phyloP scores from a whole-genome alignment of 345 rosid species.

The Psidium friedrichsthalianum region DNA sequence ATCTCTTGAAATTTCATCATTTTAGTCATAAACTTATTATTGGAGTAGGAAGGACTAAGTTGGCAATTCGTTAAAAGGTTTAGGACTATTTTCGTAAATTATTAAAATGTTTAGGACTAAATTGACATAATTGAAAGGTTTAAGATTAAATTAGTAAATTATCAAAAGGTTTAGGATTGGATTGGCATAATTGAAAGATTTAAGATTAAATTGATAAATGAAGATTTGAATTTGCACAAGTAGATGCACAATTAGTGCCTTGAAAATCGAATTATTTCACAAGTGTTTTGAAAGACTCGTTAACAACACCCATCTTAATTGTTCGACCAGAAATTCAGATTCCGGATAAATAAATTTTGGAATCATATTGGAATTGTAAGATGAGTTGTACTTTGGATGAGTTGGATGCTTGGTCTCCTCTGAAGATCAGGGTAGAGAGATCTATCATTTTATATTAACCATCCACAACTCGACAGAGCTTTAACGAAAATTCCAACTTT shows the following conservation, averaged over 20 bases:
- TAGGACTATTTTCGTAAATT: no score
- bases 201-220: no score
- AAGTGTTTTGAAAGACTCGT: rapidly evolving
- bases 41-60: no score
- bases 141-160: no score
- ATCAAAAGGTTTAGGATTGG: no score
- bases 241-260: not conserved
- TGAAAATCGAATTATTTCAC: not conserved
- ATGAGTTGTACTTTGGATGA: not conserved
- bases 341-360: not conserved
- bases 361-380: not conserved
- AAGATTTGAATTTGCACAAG: no score
- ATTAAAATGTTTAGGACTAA: no score
- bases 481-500: not conserved
- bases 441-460: not conserved
- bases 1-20: no score
- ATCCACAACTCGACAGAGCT: not conserved
- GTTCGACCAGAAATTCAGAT: not conserved
- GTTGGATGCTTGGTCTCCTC: not conserved
- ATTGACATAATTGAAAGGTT: no score
- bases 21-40: no score
- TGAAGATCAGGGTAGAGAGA: not conserved
- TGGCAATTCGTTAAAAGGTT: no score
- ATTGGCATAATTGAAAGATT: no score
- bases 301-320: not conserved